Percentiles rank a stretch among this genome's conserved stretches.
These are phyloP conservation scores for Mycocentrospora acerina DNA, from an alignment of 2,329 filamentous ascomycete genomes.

Conservation along the genomic window DNA sequence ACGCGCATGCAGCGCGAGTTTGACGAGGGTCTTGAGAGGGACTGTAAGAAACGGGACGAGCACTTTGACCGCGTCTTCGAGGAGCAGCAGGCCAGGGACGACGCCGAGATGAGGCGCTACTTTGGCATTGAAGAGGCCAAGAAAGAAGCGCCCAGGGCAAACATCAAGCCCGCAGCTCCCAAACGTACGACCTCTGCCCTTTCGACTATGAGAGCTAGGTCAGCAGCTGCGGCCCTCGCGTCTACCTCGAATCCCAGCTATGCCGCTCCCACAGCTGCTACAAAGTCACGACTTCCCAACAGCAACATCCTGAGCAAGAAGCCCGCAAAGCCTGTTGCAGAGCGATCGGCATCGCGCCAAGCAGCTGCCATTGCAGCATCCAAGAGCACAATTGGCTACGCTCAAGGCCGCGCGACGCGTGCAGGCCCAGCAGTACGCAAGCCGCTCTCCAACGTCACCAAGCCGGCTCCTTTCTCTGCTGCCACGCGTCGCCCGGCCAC, in stretches of 20 bases:
- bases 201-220: slow-evolving; percentile 56
- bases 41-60: slow-evolving; percentile 61
- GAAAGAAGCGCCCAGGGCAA: slow-evolving; percentile 27
- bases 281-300: slow-evolving; percentile 42
- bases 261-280: slow-evolving; percentile 41
- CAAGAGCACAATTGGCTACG: slow-evolving; percentile 81
- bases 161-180: slow-evolving; percentile 3
- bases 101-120: slow-evolving; percentile 48
- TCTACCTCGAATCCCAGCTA: slow-evolving; percentile 37
- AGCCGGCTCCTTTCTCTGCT: slow-evolving; percentile 30
- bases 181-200: slow-evolving; percentile 39
- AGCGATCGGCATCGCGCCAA: slow-evolving; percentile 58
- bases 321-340: slow-evolving; percentile 38
- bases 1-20: slow-evolving; percentile 61
- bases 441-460: slow-evolving; percentile 40
- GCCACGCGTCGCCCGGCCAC: slow-evolving; percentile 22
- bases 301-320: slow-evolving; percentile 45
- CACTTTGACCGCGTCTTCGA: slow-evolving; percentile 68
- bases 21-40: slow-evolving; percentile 47
- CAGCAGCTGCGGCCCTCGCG: slow-evolving; percentile 48
- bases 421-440: slow-evolving; percentile 43
- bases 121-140: slow-evolving; percentile 28
- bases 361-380: slow-evolving; percentile 68
- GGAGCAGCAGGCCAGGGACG: slow-evolving; percentile 56
- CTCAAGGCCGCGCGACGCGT: slow-evolving; percentile 66